Evolutionary conservation across 164 flowering plant species (phyloP), one percentile per base, ranked within the genome.

Genomic region (Brasenia schreberi): DNA sequence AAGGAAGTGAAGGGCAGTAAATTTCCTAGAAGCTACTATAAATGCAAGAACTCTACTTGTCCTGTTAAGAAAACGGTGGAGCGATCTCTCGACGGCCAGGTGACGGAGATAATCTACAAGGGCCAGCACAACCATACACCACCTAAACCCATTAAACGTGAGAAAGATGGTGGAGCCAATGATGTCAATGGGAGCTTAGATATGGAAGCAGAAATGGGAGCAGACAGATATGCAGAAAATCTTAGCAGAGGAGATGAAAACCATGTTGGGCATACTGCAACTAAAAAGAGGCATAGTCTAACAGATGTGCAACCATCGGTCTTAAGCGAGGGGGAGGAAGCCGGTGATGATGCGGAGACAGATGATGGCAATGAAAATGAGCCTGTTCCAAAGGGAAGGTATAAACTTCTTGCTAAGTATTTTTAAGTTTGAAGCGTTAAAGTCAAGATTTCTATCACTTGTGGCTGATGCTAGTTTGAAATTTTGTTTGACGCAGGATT

Each of bases 1-100:
- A 91, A 94, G 80, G 91, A 86, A 69, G 97, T 94, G 64, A 94
- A 94, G 72, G 95, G 95, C 9, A 88, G 93, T 70, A 96, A 88
- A 66, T 88, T 71, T 77, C 97, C 97, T 59, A 78, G 97, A 65
- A 91, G 97, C 79, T 94, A 94, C 71, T 94, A 94, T 75, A 91
- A 87, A 73, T 94, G 99, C 65, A 85, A 95, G 11, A 80, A 82
- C 73, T 69, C 73, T 49, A 81, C 72, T 69, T 94, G 99, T 73
- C 89, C 85, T 49, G 97, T 91, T 39, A 94, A 87, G 83, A 94
- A 94, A 77, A 89, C 89, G 75, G 95, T 94, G 43, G 97, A 91
- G 72, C 85, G 87, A 17, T 80, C 89, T 44, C 74, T 75, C 74
- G 86, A 87, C 67, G 99, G 97, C 16, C 96, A 87, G 58, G 82